phyloP scores from a whole-genome alignment of 805 yeast species.

The Clavispora carvajalis region DNA sequence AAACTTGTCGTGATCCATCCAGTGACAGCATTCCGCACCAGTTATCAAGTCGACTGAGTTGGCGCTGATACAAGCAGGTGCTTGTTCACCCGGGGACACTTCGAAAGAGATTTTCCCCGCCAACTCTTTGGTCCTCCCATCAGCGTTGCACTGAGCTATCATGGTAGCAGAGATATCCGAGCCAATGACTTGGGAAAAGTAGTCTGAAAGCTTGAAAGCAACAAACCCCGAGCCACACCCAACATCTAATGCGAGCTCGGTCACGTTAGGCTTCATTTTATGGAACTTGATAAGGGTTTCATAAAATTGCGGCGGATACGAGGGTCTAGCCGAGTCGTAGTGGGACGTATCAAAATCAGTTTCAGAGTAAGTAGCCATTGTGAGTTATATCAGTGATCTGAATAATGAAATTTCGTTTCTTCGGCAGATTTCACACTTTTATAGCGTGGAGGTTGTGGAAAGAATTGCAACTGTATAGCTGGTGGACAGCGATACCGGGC shows the following conservation, averaged over 20 bases:
- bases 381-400: too few relatives aligned
- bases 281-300: constrained; percentile 39
- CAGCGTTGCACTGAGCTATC: constrained; percentile 35
- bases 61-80: constrained; percentile 16
- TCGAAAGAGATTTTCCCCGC: constrained; percentile 15
- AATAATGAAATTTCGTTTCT: too few relatives aligned
- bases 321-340: constrained; percentile 61
- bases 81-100: constrained; percentile 22
- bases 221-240: constrained; percentile 85
- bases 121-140: constrained; percentile 12
- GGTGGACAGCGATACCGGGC: constrained; percentile 1
- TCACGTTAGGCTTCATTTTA: constrained; percentile 19
- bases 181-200: constrained; percentile 52
- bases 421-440: too few relatives aligned
- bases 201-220: constrained; percentile 43
- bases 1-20: constrained; percentile 61
- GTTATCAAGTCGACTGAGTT: constrained; percentile 57
- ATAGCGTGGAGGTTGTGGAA: too few relatives aligned
- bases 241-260: constrained; percentile 50
- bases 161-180: constrained; percentile 56
- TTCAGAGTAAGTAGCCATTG: constrained; percentile 63
- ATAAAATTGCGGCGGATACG: constrained; percentile 53
- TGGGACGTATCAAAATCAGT: constrained; percentile 43
- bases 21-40: constrained; percentile 85
- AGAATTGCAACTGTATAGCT: neutral